Percentiles rank a stretch among this genome's conserved stretches.
Conservation (phyloP, 305 asterid genomes). For the Vinca major region DNA sequence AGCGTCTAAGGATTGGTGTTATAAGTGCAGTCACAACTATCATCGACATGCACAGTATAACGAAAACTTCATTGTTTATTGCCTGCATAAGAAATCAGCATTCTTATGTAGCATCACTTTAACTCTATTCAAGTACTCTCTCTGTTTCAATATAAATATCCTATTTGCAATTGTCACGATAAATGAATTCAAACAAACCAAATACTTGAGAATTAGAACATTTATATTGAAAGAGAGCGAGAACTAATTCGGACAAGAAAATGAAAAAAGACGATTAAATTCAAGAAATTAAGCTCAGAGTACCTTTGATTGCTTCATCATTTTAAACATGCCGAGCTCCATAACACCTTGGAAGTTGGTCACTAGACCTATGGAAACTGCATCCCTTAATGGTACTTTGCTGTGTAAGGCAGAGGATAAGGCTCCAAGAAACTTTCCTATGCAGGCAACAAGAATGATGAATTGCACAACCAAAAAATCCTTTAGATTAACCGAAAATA, state of each 20-base stretch:
- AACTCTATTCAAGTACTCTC: not conserved
- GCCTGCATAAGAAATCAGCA: constrained; percentile 19
- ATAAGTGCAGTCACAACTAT: constrained; percentile 40
- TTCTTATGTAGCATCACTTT: too few species aligned
- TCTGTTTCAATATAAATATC: too few species aligned
- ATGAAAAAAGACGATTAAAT: too few species aligned
- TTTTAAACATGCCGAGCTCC: constrained; percentile 25
- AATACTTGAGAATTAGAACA: too few species aligned
- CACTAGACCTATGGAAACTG: constrained; percentile 23
- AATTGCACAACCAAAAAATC: constrained; percentile 16
- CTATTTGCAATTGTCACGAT: too few species aligned
- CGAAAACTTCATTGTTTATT: constrained; percentile 34
- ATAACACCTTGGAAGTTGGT: constrained; percentile 29
- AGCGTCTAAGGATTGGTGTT: constrained; percentile 31
- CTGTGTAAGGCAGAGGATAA: constrained; percentile 12
- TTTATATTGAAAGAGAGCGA: too few species aligned
- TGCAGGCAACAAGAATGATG: constrained; percentile 20
- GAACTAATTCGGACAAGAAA: too few species aligned
- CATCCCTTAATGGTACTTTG: constrained; percentile 20
- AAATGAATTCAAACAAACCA: too few species aligned
- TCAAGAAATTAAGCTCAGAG: too few species aligned
- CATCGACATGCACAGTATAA: constrained; percentile 40
- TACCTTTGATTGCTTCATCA: constrained; percentile 25
- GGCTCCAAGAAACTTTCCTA: constrained; percentile 31
- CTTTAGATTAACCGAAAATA: constrained; percentile 14